These are phyloP conservation scores for Pleomassaria siparia DNA, from an alignment of 2,329 filamentous ascomycete genomes.

Conservation along the genomic window DNA sequence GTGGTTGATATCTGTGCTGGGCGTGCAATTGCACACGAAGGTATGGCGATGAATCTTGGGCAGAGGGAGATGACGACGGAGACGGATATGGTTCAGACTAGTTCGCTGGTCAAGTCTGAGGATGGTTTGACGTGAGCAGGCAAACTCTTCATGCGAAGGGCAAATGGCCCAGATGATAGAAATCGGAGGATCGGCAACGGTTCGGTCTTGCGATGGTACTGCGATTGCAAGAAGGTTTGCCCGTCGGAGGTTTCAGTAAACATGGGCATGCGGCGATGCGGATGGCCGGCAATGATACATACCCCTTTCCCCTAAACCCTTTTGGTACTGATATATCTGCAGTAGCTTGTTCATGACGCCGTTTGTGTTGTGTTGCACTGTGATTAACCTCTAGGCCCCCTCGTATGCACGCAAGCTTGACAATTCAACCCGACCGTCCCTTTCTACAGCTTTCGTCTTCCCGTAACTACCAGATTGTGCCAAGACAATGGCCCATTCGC, in stretches of 20 bases:
- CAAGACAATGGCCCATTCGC: no score
- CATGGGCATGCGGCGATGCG: neutral
- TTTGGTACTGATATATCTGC: conserved; percentile 1
- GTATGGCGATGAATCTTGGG: neutral
- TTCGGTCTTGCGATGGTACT: neutral
- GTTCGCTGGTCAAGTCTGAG: neutral
- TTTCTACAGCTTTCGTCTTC: neutral
- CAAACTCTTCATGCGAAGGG: neutral
- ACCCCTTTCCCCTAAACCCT: neutral
- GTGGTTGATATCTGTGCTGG: neutral
- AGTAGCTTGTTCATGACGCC: neutral
- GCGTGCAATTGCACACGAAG: neutral
- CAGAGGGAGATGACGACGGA: neutral
- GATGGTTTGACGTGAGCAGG: neutral
- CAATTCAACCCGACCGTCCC: neutral
- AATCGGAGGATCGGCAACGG: neutral
- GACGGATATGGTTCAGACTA: neutral
- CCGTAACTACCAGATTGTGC: neutral
- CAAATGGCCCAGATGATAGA: neutral
- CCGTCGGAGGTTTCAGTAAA: neutral
- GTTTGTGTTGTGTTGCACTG: neutral
- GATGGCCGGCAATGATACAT: neutral
- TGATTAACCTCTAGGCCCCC: conserved; percentile 1
- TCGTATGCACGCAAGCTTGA: neutral
- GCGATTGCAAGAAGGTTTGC: neutral